phyloP scores from a whole-genome alignment of 2,329 filamentous ascomycete species.

The Clarireedia paspali region DNA sequence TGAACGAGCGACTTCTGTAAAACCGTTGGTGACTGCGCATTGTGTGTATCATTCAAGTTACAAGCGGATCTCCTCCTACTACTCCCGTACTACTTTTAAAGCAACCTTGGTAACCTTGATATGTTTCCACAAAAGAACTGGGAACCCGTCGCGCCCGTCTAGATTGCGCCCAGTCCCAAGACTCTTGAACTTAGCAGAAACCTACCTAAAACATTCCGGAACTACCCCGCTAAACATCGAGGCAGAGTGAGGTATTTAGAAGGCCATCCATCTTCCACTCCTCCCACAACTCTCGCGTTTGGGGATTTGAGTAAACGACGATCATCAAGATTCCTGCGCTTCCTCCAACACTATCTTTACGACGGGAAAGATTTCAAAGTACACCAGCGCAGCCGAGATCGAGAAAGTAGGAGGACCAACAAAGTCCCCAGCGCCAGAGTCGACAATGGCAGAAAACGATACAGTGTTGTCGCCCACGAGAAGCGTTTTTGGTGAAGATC shows the following conservation, averaged over 20 bases:
- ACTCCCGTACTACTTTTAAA: too few species aligned
- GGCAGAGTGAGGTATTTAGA: slow-evolving; percentile 1
- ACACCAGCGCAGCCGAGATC: background rate
- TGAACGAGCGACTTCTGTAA: too few species aligned
- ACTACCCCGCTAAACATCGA: slow-evolving; percentile 11
- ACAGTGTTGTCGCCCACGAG: slow-evolving; percentile 6
- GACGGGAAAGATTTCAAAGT: background rate
- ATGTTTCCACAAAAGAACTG: background rate
- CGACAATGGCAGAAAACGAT: slow-evolving; percentile 17
- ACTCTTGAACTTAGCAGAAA: background rate
- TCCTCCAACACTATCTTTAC: background rate
- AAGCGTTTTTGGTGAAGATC: slow-evolving; percentile 2
- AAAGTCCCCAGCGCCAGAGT: background rate
- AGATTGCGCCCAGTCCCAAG: background rate
- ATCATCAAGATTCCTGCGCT: background rate
- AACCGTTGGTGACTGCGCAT: too few species aligned
- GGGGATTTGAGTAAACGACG: background rate
- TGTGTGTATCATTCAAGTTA: too few species aligned
- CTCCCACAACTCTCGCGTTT: background rate
- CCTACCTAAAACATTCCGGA: background rate
- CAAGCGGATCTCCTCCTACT: too few species aligned
- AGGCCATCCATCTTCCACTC: background rate
- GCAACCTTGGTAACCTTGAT: too few species aligned
- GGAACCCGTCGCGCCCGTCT: background rate
- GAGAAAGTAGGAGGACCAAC: background rate